phyloP scores from a whole-genome alignment of 495 filamentous ascomycete species.

The Daldinia grandis region DNA sequence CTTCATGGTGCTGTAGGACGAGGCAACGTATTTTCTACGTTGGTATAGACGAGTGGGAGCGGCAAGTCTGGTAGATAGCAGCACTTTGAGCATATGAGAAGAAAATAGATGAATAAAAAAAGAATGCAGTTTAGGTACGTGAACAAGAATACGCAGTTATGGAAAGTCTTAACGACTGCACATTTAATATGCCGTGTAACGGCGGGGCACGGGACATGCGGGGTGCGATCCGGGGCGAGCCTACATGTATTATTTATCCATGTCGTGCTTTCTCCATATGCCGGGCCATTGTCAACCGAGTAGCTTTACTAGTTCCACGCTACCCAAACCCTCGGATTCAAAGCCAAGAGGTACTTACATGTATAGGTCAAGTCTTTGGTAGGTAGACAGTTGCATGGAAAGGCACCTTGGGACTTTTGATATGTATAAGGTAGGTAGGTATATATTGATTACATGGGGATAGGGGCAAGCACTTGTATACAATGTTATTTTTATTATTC shows the following conservation, averaged over 20 bases:
- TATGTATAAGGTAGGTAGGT: no score
- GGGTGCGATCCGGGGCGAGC: conserved; percentile 22
- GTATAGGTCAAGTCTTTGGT: no score
- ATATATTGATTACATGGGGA: no score
- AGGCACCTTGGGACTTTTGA: no score
- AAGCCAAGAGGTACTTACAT: not conserved
- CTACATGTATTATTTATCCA: conserved; percentile 17
- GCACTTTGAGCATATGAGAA: not conserved
- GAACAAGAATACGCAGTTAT: not conserved
- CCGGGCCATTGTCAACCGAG: conserved; percentile 35
- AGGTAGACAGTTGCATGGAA: not conserved
- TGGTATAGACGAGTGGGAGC: conserved; percentile 2
- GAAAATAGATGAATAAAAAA: not conserved
- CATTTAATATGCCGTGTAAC: conserved; percentile 22
- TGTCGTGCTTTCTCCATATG: conserved; percentile 1
- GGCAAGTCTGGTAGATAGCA: not conserved
- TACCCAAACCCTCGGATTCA: conserved; percentile 14
- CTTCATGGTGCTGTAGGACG: conserved; percentile 55
- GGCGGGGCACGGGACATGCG: conserved; percentile 6
- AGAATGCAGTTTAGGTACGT: not conserved
- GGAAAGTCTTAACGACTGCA: not conserved
- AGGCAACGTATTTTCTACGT: not conserved
- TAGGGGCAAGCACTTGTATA: no score
- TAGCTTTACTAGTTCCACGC: conserved; percentile 13
- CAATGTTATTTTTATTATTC: not conserved